Evolutionary conservation across 495 filamentous ascomycete genomes (phyloP).

Genomic region (Podospora sp.): DNA sequence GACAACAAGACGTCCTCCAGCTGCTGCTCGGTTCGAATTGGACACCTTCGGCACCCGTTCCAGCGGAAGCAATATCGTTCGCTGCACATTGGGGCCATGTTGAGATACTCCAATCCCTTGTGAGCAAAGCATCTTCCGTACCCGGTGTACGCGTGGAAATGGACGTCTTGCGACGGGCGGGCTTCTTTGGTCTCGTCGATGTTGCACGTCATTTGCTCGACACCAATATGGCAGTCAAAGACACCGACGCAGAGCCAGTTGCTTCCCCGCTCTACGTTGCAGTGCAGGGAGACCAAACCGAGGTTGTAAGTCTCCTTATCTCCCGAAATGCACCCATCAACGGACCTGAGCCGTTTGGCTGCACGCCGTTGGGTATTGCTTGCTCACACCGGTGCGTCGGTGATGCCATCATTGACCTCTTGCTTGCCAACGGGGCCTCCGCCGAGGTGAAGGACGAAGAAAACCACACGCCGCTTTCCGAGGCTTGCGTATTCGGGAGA

Average conservation of each 20-base stretch:
- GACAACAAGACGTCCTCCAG: neutral
- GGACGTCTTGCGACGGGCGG: neutral
- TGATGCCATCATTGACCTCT: neutral
- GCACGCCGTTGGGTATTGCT: neutral
- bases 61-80: neutral
- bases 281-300: neutral
- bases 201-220: neutral
- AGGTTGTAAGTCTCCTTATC: neutral
- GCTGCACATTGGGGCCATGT: neutral
- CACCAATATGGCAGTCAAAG: neutral
- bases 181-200: neutral
- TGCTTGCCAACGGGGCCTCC: neutral
- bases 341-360: neutral
- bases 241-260: neutral
- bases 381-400: neutral
- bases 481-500: neutral
- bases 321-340: neutral
- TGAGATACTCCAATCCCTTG: neutral
- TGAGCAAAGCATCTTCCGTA: neutral
- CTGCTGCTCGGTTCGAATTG: neutral
- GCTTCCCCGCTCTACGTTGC: neutral
- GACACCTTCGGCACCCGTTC: neutral
- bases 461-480: neutral
- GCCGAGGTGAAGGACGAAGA: neutral
- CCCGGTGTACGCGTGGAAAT: neutral